A percentile compares a stretch with the other conserved stretches of the same genome.
These are phyloP conservation scores for Darksidea phi DNA, from an alignment of 495 filamentous ascomycete genomes.

Conservation along the genomic window DNA sequence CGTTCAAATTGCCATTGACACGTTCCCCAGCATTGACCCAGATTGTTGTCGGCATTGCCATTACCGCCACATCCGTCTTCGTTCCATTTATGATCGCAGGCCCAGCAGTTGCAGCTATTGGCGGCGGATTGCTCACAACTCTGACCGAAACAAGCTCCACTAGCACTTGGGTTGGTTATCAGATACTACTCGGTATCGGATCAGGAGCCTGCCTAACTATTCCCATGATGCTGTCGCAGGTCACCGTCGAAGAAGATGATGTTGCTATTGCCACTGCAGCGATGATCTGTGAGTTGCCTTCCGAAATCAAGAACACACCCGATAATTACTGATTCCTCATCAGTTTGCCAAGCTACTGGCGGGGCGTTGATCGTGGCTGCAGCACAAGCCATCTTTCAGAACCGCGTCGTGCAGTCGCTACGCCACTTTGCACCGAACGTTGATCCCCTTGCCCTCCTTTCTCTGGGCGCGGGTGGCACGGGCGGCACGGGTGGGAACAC, in stretches of 20 bases:
- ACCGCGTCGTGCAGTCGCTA: neutral
- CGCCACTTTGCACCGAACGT: neutral
- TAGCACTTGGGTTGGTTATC: constrained; percentile 7
- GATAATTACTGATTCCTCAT: too few relatives aligned
- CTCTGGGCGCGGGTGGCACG: neutral
- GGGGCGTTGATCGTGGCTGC: neutral
- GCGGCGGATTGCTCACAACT: neutral
- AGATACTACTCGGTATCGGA: constrained; percentile 5
- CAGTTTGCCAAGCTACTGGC: constrained; percentile 2
- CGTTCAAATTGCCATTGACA: neutral
- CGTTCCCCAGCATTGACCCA: neutral
- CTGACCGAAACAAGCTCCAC: neutral
- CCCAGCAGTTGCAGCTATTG: neutral
- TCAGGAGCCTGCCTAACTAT: neutral
- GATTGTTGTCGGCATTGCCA: neutral
- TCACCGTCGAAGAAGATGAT: neutral
- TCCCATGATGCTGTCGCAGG: neutral
- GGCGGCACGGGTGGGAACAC: neutral
- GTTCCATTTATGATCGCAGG: neutral
- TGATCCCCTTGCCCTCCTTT: neutral
- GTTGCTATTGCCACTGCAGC: neutral
- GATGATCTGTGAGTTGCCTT: too few relatives aligned
- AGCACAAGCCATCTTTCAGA: constrained; percentile 8
- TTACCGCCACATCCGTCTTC: neutral
- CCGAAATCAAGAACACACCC: too few relatives aligned